Base-by-base conservation (phyloP, 306 rosid genomes). In the Prunus mume region DNA sequence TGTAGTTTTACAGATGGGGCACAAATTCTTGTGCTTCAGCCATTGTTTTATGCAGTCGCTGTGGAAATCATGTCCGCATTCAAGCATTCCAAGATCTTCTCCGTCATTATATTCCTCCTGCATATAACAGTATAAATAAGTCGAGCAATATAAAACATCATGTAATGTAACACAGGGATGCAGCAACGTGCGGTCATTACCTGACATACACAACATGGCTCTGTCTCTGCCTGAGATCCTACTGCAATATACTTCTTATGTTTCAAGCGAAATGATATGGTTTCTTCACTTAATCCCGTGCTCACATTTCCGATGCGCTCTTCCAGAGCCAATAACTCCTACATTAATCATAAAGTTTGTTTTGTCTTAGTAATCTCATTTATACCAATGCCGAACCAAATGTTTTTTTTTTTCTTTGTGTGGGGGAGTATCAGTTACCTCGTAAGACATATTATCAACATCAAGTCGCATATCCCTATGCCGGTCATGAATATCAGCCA, bases 391-490 rank as follows among this genome's bases (percentile, higher is more conserved):
- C 7, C 25, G 20, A 25, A 30, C 45, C 20, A 14, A 22, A 45
- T n/a, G 2, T 56, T 5, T 50, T 7, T 11, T 11, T 11, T 22
- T 12, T 30, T 56, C 24, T 20, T 19, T 2, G 12, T 24, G 49
- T 28, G 4, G 27, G 65, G n/a, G 14, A 4, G 9, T 7, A 17
- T 66, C 50, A 54, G 43, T 46, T 88, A 96, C 99, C 98, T 94
- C 98, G 9, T 94, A 94, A 20, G 97, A 90, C 99, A 96, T 96
- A 89, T 91, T 91, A 78, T 96, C 99, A 6, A 96, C 99, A 79
- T 96, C 99, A 2, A 96, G 96, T 69, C 99, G 89, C 99, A 96
- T 96, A 55, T 96, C 99, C 84, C 99, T 85, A 75, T 96, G 98
- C 24, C 91, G 86, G 50, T 96, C 99, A 20, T 91, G 97, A 47